phyloP scores from a whole-genome alignment of 2,329 filamentous ascomycete species.

The Teratosphaeria viscida region DNA sequence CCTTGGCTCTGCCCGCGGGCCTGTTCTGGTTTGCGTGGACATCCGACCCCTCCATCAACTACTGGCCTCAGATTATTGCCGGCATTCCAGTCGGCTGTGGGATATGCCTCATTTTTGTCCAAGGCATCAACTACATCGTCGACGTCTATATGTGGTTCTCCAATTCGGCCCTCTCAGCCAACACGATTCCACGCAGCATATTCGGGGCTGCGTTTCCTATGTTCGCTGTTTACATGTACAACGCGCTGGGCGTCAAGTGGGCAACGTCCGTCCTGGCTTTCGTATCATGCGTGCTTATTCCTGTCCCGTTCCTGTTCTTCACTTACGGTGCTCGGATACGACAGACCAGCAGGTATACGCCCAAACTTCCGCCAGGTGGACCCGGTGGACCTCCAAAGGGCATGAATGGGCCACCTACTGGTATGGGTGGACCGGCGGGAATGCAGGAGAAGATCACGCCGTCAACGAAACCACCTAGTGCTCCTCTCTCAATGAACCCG shows the following conservation, averaged over 20 bases:
- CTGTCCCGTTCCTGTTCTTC: conserved; percentile 21
- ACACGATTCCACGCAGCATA: conserved; percentile 25
- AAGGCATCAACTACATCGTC: conserved; percentile 33
- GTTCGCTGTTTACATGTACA: conserved; percentile 24
- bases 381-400: background rate
- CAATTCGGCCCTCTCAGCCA: conserved; percentile 24
- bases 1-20: conserved; percentile 36
- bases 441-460: background rate
- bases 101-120: conserved; percentile 36
- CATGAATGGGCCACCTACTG: background rate
- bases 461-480: background rate
- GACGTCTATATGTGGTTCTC: conserved; percentile 33
- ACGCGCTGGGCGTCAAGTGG: conserved; percentile 25
- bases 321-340: conserved; percentile 18
- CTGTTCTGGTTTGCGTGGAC: conserved; percentile 48
- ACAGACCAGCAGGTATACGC: conserved; percentile 1
- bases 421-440: background rate
- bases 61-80: conserved; percentile 33
- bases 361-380: background rate
- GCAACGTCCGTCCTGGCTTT: conserved; percentile 26
- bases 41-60: conserved; percentile 30
- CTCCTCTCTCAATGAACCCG: background rate
- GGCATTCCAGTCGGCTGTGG: conserved; percentile 32
- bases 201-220: conserved; percentile 29
- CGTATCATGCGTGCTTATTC: conserved; percentile 21